Evolutionary conservation across 257 asterid genomes (phyloP).

Genomic region (Forsythia viridissima): DNA sequence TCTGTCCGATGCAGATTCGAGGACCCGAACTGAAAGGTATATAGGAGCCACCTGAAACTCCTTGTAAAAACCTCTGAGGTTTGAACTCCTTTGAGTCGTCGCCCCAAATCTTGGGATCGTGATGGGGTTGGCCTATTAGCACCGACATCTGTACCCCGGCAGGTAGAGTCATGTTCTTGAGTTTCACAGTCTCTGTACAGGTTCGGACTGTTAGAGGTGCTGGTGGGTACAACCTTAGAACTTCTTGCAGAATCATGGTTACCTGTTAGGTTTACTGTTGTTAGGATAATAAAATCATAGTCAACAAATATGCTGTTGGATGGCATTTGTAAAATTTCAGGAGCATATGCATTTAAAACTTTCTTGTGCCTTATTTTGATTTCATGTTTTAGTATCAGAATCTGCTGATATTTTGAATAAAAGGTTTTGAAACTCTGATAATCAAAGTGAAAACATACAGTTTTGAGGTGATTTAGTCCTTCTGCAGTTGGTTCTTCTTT

Average conservation of each 20-base stretch:
- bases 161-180: constrained; percentile 25
- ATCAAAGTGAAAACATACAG: constrained; percentile 20
- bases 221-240: constrained; percentile 37
- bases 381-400: not conserved
- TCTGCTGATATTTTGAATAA: too few species aligned
- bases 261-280: not conserved
- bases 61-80: constrained; percentile 40
- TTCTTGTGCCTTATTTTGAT: not conserved
- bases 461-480: constrained; percentile 37
- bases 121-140: constrained; percentile 31
- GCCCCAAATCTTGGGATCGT: constrained; percentile 40
- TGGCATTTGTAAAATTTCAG: not conserved
- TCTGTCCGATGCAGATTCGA: not conserved
- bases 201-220: constrained; percentile 16
- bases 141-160: constrained; percentile 25
- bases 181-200: constrained; percentile 17
- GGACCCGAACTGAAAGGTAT: not conserved
- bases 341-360: not conserved
- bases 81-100: constrained; percentile 35
- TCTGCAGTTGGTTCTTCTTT: constrained; percentile 24
- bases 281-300: not conserved
- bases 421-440: too few species aligned
- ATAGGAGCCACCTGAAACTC: constrained; percentile 21
- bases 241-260: constrained; percentile 35
- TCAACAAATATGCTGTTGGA: too few species aligned